Percentiles rank a stretch among this genome's conserved stretches.
phyloP scores from a whole-genome alignment of 2,329 filamentous ascomycete genomes.

The Hypoxylon sp. region DNA sequence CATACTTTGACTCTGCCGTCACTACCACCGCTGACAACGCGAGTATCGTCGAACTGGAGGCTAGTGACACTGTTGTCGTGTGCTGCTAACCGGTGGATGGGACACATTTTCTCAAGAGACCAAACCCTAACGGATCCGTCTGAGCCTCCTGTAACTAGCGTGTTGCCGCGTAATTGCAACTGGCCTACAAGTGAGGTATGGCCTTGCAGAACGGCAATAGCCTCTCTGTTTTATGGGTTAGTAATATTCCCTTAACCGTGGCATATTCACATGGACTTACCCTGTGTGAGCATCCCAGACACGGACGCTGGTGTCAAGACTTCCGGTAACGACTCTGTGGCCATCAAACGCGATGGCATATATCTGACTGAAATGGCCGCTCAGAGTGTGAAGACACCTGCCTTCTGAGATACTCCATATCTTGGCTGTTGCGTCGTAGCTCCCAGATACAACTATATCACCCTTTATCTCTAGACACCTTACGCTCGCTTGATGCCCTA shows the following conservation, averaged over 20 bases:
- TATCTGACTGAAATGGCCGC: constrained; percentile 98
- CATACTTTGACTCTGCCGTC: constrained; percentile 99
- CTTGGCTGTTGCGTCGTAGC: constrained; percentile 95
- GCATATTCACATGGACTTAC: constrained; percentile 63
- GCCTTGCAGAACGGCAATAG: constrained; percentile 92
- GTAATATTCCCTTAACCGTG: constrained; percentile 28
- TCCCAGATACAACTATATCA: constrained; percentile 96
- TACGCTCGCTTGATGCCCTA: constrained; percentile 96
- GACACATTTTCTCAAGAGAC: constrained; percentile 90
- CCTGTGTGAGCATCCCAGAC: constrained; percentile 96
- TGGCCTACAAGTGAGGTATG: constrained; percentile 98
- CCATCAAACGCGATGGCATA: constrained; percentile 99
- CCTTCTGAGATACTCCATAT: constrained; percentile 99
- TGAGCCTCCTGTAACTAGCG: constrained; percentile 93
- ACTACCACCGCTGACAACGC: constrained; percentile 95
- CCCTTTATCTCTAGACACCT: constrained; percentile 96
- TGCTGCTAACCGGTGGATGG: constrained; percentile 93
- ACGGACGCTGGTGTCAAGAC: constrained; percentile 94
- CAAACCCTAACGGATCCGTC: constrained; percentile 97
- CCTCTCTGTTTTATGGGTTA: constrained; percentile 69
- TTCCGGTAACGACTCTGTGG: constrained; percentile 91
- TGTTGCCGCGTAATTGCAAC: constrained; percentile 94
- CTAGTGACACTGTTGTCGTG: constrained; percentile 99
- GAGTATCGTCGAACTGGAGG: constrained; percentile 94
- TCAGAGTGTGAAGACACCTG: constrained; percentile 88